Percentiles rank a stretch among this genome's conserved stretches.
These are phyloP conservation scores for Claviceps digitariae DNA, from an alignment of 2,329 filamentous ascomycete genomes.

Conservation along the genomic window DNA sequence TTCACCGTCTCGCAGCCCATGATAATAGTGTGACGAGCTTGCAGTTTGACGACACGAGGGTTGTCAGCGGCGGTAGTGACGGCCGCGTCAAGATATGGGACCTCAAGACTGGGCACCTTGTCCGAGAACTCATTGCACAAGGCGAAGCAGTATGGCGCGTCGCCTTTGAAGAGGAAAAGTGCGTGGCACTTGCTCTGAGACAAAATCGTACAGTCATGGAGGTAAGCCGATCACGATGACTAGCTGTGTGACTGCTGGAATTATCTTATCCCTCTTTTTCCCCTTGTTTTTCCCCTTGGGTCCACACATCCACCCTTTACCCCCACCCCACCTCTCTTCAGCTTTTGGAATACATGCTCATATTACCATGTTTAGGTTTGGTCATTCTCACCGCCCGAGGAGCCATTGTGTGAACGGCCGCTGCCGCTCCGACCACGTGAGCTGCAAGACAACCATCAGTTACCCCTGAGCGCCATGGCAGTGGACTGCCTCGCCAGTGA, in stretches of 20 bases:
- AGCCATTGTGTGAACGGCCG: constrained; percentile 41
- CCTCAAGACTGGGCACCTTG: constrained; percentile 76
- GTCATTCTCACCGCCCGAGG: constrained; percentile 83
- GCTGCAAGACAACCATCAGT: constrained; percentile 30
- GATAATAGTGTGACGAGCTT: constrained; percentile 97
- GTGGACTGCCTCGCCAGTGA: constrained; percentile 27
- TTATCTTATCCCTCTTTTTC: too few species aligned
- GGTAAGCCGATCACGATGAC: constrained; percentile 31
- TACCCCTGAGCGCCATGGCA: constrained; percentile 38
- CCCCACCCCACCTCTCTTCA: neutral
- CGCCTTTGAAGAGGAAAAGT: constrained; percentile 96
- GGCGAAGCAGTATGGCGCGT: constrained; percentile 96
- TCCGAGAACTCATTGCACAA: constrained; percentile 80
- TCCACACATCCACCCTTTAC: neutral
- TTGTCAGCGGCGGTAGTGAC: constrained; percentile 92
- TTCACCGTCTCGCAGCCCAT: constrained; percentile 88
- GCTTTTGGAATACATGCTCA: constrained; percentile 3
- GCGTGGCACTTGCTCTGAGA: constrained; percentile 84
- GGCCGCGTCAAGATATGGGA: constrained; percentile 99
- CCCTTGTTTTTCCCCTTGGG: too few species aligned
- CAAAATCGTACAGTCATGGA: constrained; percentile 90
- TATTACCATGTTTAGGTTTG: constrained; percentile 50
- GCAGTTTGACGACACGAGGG: constrained; percentile 90
- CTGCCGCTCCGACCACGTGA: constrained; percentile 35
- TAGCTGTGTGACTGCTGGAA: neutral